Evolutionary conservation across 148 eudicot genomes (phyloP).

Genomic region (Rhododendron williamsianum): DNA sequence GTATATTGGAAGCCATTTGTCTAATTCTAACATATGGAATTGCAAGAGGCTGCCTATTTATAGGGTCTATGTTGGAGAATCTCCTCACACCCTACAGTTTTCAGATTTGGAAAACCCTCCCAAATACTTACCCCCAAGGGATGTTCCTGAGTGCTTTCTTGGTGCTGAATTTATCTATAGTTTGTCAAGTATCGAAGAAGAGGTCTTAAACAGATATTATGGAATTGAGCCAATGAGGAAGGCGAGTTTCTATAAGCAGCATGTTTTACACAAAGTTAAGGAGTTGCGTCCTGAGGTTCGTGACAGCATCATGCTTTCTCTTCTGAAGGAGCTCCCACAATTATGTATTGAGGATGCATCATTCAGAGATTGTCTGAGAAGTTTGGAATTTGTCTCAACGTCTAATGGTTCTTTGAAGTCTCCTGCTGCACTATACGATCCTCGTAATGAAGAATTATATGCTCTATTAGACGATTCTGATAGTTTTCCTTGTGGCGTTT

Average conservation of each 20-base stretch:
- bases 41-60: slow-evolving; percentile 82
- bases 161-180: slow-evolving; percentile 56
- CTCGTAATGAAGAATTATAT: slow-evolving; percentile 85
- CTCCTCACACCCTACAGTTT: slow-evolving; percentile 39
- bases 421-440: slow-evolving; percentile 75
- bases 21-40: slow-evolving; percentile 47
- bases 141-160: slow-evolving; percentile 57
- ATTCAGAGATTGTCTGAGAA: slow-evolving; percentile 64
- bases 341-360: slow-evolving; percentile 76
- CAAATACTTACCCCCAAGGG: slow-evolving; percentile 70
- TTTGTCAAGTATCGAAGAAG: slow-evolving; percentile 63
- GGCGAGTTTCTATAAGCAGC: slow-evolving; percentile 58
- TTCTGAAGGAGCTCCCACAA: slow-evolving; percentile 81
- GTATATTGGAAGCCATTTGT: slow-evolving; percentile 67
- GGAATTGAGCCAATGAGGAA: slow-evolving; percentile 74
- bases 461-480: slow-evolving; percentile 84
- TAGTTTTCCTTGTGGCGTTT: slow-evolving; percentile 67
- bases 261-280: slow-evolving; percentile 54
- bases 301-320: slow-evolving; percentile 71
- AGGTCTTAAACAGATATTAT: slow-evolving; percentile 58
- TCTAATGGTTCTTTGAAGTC: slow-evolving; percentile 53
- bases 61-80: slow-evolving; percentile 56
- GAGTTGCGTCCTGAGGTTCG: slow-evolving; percentile 62
- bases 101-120: slow-evolving; percentile 61
- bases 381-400: slow-evolving; percentile 76